Base-by-base conservation (phyloP, 306 rosid genomes). In the Sesbania bispinosa region DNA sequence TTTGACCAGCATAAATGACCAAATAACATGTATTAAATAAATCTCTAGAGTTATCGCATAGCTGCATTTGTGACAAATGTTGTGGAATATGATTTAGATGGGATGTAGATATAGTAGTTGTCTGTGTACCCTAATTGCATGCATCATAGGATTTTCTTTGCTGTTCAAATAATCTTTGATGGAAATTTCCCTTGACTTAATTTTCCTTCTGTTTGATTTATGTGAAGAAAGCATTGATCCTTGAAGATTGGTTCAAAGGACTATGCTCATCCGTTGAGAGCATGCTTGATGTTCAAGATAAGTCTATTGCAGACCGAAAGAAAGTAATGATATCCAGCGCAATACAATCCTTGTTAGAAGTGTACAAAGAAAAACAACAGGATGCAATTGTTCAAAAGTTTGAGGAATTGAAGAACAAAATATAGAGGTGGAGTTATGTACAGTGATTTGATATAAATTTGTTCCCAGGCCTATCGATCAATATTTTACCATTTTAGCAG, bases 181-280 rank as follows among this genome's bases (percentile, higher is more conserved):
- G 55, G 14, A 71, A 52, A 6, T 38, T 59, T 30, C 46, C 33
- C 36, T 10, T 15, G 19, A 30, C 36, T 81, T 67, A 52, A 54
- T 41, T 57, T 67, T 39, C 21, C 50, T 46, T 67, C 41, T 48
- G 10, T 58, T 58, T 50, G 27, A 15, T 63, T 19, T 33, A 7
- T 61, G 39, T 65, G 33, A 26, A 90, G 99, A 91, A 94, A 91
- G 86, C 91, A 11, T 47, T 76, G 10, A 77, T 94, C 71, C 82
- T 90, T 48, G 96, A 90, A 81, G 95, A 86, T 38, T 94, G 98
- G 98, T 77, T 89, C 45, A 83, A 82, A 86, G 65, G 36, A 29
- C 80, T 90, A 24, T 80, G 87, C 84, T 76, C 81, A 4, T 77
- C 92, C 6, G 14, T 81, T 8, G 87, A 74, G 16, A 84, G 55